These are phyloP conservation scores for Solanum rostratum DNA, from an alignment of 257 asterid genomes.

Conservation along the genomic window DNA sequence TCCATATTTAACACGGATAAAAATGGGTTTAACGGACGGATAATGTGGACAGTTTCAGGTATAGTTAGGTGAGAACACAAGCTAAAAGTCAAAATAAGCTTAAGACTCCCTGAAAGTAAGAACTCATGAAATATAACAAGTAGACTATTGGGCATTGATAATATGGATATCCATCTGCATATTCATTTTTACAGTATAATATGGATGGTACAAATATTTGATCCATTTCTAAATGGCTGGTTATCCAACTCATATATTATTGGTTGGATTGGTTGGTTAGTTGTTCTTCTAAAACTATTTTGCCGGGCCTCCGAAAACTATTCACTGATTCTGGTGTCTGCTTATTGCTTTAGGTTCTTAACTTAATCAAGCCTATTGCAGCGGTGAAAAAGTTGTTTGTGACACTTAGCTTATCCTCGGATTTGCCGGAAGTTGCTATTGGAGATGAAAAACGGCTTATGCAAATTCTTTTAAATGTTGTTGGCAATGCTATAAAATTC, in stretches of 20 bases:
- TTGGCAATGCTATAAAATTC: slow-evolving; percentile 96
- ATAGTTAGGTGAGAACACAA: not conserved
- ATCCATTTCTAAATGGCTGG: not conserved
- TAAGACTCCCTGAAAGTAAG: not conserved
- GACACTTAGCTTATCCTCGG: slow-evolving; percentile 60
- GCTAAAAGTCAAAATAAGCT: not conserved
- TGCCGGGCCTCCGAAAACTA: not conserved
- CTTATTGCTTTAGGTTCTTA: slow-evolving; percentile 43
- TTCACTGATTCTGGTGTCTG: slow-evolving; percentile 11
- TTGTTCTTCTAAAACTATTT: not conserved
- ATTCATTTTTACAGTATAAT: not conserved
- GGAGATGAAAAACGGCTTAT: slow-evolving; percentile 93
- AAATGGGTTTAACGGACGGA: not conserved
- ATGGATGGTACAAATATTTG: not conserved
- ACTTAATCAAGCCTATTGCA: slow-evolving; percentile 82
- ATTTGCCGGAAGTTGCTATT: slow-evolving; percentile 61
- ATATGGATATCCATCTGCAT: not conserved
- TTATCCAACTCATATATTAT: not conserved
- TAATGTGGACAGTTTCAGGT: not conserved
- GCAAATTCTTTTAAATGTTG: slow-evolving; percentile 78
- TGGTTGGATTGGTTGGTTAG: not conserved
- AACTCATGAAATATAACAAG: not conserved
- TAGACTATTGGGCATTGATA: not conserved
- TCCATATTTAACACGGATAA: not conserved
- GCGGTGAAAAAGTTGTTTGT: slow-evolving; percentile 66